These are phyloP conservation scores for Colletotrichum sp. DNA, from an alignment of 2,329 filamentous ascomycete genomes.

Conservation along the genomic window DNA sequence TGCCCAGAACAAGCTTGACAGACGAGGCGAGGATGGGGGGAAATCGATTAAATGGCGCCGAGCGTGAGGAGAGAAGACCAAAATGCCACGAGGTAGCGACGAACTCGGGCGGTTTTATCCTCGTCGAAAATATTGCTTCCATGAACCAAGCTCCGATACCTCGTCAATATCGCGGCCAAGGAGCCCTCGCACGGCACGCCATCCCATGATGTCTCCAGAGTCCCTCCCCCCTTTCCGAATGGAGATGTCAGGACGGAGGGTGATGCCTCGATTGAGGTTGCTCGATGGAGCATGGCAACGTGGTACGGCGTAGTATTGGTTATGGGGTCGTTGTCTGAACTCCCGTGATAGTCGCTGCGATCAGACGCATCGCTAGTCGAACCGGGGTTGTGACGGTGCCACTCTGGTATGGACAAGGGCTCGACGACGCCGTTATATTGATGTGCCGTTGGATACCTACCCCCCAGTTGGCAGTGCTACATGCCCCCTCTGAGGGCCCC, in stretches of 20 bases:
- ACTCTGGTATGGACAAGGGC: constrained; percentile 10
- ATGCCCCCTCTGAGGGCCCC: background rate
- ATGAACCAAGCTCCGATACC: background rate
- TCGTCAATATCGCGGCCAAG: background rate
- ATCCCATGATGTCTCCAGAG: background rate
- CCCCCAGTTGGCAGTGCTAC: background rate
- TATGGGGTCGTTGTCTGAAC: background rate
- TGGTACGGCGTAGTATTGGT: background rate
- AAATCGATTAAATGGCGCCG: background rate
- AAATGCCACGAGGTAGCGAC: background rate
- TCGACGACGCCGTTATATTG: background rate
- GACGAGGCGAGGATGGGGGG: background rate
- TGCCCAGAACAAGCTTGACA: background rate
- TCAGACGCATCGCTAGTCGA: background rate
- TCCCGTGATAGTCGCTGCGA: background rate
- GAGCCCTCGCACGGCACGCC: background rate
- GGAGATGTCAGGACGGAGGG: background rate
- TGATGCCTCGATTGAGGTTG: background rate
- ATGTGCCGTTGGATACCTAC: background rate
- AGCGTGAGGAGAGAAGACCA: background rate
- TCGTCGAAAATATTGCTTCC: background rate
- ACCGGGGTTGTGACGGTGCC: background rate
- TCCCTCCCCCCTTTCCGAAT: background rate
- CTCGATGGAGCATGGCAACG: background rate
- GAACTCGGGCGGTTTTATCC: background rate